Base-by-base conservation (phyloP, 805 yeast species). In the Kodamaea leandrae region DNA sequence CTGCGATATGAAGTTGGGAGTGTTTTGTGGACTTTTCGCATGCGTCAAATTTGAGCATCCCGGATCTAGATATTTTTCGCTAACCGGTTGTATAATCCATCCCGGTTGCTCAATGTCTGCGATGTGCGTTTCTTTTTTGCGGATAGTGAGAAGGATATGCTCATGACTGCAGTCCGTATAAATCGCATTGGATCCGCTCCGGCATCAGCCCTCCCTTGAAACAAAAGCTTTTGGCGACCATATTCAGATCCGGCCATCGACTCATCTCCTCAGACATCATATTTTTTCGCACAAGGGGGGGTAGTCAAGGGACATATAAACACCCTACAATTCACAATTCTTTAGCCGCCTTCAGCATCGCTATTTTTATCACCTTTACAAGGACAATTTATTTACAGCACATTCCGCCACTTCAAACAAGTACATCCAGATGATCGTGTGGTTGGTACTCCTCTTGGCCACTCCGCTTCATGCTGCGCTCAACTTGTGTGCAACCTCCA, bases 401-500 rank as follows among this genome's bases (percentile, higher is more conserved):
- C 28, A 25, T 25, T 7, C n/a, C n/a, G n/a, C n/a, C n/a, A n/a
- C n/a, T n/a, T n/a, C n/a, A n/a, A n/a, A n/a, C 17, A 27, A 17
- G 5, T n/a, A 5, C 14, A 6, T 6, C 28, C 6, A 8, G 18
- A 13, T 6, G 21, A 16, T 30, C 14, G 16, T 30, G 13, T 20
- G 38, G 34, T 21, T 34, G 18, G 38, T 24, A 9, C 28, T 35
- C 17, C 32, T 24, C 17, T 15, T 37, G 3, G 41, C 41, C 14
- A 16, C 17, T 6, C 27, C 21, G n/a, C 33, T 20, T 13, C 24
- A 15, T 23, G 45, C 43, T 9, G 33, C 36, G 4, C 50, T 44
- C n/a, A 28, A 39, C 27, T 26, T 36, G 36, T 64, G 69, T 36
- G 54, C 68, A 6, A 50, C 48, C 20, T 26, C 39, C 13, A 62